Evolutionary conservation across 1,284 basidiomycete species (phyloP), one percentile per base, ranked within the genome.

Genomic region (Tremellales sp.): DNA sequence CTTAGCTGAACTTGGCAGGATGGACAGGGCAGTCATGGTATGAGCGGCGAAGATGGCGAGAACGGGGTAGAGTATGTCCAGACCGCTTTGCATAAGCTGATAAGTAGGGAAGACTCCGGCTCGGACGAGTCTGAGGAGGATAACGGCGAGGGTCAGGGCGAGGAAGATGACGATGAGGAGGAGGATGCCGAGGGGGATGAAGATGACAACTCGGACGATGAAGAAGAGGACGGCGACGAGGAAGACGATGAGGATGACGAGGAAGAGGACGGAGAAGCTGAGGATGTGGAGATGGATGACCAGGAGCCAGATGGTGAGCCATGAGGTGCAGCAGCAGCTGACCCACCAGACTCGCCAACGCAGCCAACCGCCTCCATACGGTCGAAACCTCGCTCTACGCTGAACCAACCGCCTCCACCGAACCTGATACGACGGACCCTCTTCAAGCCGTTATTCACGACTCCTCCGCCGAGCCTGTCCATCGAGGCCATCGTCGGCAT

Each of bases 401-500:
- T 24, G 5, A 25, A 46, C 31, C 43, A 37, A 32, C 58, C 60
- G 13, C 48, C 42, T 14, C 63, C 66, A 3, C 66, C 68, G 0
- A 58, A 70, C 40, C 48, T 63, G 19, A 40, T 58, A n/a, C 64
- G 70, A 3, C 66, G 68, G 1, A 44, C 51, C 1, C 46, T 66
- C 16, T 61, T 70, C 45, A 44, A 54, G 4, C 67, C 67, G 1
- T 27, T 54, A 6, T 61, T 51, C 33, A 48, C 36, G 26, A 25
- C 43, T 13, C 53, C 72, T 46, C 76, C 78, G 4, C 65, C 80
- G 24, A 80, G 86, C 0, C 87, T 85, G 63, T 84, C 84, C 3
- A 85, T 97, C n/a, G 92, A 95, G 71, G 91, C 93, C 13, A 82
- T 94, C 50, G 89, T 87, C 54, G 91, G 91, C 13, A 83, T 94